Conservation (phyloP, 768 basidiomycete genomes). For the Paxillus ammoniavirescens region DNA sequence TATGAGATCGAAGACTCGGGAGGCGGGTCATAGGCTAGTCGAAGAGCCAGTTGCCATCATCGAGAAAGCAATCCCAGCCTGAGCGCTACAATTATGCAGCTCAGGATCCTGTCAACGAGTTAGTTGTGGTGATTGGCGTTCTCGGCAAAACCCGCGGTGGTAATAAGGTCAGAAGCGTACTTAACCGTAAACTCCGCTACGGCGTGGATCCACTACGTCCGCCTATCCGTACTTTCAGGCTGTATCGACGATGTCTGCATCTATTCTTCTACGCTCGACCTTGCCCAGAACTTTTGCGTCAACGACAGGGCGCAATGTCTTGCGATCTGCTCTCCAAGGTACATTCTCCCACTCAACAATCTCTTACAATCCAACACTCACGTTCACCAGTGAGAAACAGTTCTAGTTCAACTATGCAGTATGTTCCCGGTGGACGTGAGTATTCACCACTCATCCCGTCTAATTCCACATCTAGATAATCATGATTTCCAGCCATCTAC, state of each 20-base stretch:
- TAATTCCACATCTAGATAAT: background rate
- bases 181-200: too few relatives aligned
- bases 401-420: constrained; percentile 29
- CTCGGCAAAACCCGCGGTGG: too few relatives aligned
- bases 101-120: too few relatives aligned
- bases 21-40: too few relatives aligned
- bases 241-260: constrained; percentile 44
- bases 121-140: too few relatives aligned
- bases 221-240: too few relatives aligned
- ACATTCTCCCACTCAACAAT: background rate
- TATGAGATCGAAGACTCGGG: too few relatives aligned
- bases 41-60: too few relatives aligned
- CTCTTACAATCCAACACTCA: background rate
- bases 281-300: constrained; percentile 42
- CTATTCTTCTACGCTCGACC: constrained; percentile 48
- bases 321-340: constrained; percentile 45
- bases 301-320: constrained; percentile 37
- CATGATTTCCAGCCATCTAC: constrained; percentile 60
- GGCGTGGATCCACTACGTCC: too few relatives aligned
- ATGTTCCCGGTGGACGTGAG: constrained; percentile 74
- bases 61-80: too few relatives aligned
- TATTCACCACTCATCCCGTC: constrained; percentile 14
- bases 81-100: too few relatives aligned
- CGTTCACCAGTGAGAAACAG: constrained; percentile 38
- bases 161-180: too few relatives aligned